phyloP scores from a whole-genome alignment of 495 filamentous ascomycete species.

The Cercophora samala region DNA sequence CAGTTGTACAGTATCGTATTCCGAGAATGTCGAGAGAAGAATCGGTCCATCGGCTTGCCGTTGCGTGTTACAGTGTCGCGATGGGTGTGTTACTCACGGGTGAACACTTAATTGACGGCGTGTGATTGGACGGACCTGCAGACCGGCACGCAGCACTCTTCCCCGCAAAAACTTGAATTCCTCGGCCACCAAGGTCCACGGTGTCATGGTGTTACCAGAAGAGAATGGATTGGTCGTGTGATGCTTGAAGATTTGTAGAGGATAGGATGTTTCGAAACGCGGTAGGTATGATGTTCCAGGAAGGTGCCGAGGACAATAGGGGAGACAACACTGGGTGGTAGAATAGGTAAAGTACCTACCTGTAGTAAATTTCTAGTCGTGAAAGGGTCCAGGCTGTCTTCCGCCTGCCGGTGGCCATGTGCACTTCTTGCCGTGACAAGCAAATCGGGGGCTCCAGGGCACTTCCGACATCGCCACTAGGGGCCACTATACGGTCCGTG shows the following conservation, averaged over 20 bases:
- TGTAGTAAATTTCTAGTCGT: too few species aligned
- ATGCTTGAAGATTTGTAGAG: background rate
- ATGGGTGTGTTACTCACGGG: background rate
- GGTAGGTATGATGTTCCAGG: background rate
- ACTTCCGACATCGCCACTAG: slow-evolving; percentile 34
- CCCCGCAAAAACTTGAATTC: slow-evolving; percentile 18
- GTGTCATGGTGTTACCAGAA: background rate
- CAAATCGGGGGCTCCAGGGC: background rate
- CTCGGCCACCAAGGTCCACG: slow-evolving; percentile 10
- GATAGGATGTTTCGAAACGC: background rate
- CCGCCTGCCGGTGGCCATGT: slow-evolving; percentile 5
- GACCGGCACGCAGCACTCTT: background rate
- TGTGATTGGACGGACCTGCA: slow-evolving; percentile 15
- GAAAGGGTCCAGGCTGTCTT: background rate
- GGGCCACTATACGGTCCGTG: slow-evolving; percentile 22
- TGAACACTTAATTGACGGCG: background rate
- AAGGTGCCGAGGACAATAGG: background rate
- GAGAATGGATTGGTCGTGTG: slow-evolving; percentile 7
- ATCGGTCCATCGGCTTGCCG: background rate
- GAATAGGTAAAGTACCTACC: background rate
- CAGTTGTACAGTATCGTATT: background rate
- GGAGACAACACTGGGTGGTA: background rate
- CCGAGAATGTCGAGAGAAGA: background rate
- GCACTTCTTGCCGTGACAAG: background rate
- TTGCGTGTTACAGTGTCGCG: background rate